Evolutionary conservation across 495 filamentous ascomycete genomes (phyloP), one percentile per base, ranked within the genome.

Genomic region (Penicillium desertorum): DNA sequence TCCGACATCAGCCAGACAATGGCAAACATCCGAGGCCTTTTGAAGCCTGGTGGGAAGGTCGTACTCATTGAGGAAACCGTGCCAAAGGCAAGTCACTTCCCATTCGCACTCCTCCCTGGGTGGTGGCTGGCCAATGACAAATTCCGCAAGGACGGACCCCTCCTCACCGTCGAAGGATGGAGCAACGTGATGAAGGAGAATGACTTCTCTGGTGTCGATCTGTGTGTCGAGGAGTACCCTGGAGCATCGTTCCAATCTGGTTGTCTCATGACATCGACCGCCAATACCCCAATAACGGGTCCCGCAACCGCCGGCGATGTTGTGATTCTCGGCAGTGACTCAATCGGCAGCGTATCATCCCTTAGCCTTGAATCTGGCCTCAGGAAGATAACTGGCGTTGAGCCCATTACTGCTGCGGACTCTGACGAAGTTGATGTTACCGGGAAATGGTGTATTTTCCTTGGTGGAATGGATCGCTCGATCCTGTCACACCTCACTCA

Each of bases 1-100:
- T 65, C 69, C 25, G 70, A 70, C 9, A 71, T 81, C 52, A 58
- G 65, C 29, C 63, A 70, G 11, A 82, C 80, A 2, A 77, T 85
- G 73, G 52, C 61, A 9, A 76, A 81, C 41, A 66, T 73, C 2
- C 68, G 72, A 0, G 57, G 52, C 1, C 51, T 79, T 17, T 56
- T 81, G 32, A 76, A 71, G 55, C 72, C 58, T 55, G 61, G 72
- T 58, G 51, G 65, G 59, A 58, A 69, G 25, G 23, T 69, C 29
- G 25, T 69, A 22, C 37, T 69, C 20, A 67, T 71, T 42, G 68
- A 71, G 30, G 68, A 69, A 46, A 71, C 66, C 7, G 58, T 49
- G 2, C 51, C 57, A 5, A 58, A 61, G 36, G 58, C 60, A 16
- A 55, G 60, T 4, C 66, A 67, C 30, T 68, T 71, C 54, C 60